phyloP scores from a whole-genome alignment of 257 asterid species.

The Jacaranda copaia region DNA sequence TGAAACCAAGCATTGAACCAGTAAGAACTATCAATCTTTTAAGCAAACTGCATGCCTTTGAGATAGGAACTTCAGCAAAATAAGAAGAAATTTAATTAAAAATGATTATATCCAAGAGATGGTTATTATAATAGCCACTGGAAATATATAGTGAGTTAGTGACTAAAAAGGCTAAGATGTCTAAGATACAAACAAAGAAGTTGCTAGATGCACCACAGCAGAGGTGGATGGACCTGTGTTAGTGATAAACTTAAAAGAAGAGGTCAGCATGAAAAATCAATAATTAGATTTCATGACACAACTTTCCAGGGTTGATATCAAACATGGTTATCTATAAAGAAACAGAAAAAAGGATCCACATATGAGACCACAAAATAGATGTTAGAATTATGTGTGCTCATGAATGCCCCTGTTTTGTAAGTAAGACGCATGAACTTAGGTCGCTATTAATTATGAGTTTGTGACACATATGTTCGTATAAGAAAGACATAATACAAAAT shows the following conservation, averaged over 20 bases:
- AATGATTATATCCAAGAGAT: background rate
- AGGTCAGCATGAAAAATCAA: background rate
- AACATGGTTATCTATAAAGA: slow-evolving; percentile 3
- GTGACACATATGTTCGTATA: background rate
- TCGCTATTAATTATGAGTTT: background rate
- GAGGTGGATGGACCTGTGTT: slow-evolving; percentile 9
- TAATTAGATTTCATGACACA: slow-evolving; percentile 16
- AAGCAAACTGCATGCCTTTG: background rate
- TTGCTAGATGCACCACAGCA: slow-evolving; percentile 3
- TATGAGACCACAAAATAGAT: slow-evolving; percentile 20
- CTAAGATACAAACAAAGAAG: background rate
- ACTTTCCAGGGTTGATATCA: background rate
- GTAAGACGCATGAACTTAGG: background rate
- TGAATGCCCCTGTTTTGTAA: background rate
- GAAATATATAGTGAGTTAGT: background rate
- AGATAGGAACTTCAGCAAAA: slow-evolving; percentile 27
- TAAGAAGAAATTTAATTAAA: background rate
- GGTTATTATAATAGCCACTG: background rate
- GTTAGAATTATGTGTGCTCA: background rate
- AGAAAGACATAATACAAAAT: slow-evolving; percentile 14
- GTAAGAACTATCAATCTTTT: slow-evolving; percentile 15
- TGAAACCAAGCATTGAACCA: background rate
- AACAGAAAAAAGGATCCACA: background rate
- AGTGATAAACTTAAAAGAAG: slow-evolving; percentile 9
- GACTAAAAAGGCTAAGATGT: slow-evolving; percentile 1